These are phyloP conservation scores for Scenedesmus sp. DNA, from an alignment of 163 green algal species.

Conservation along the genomic window DNA sequence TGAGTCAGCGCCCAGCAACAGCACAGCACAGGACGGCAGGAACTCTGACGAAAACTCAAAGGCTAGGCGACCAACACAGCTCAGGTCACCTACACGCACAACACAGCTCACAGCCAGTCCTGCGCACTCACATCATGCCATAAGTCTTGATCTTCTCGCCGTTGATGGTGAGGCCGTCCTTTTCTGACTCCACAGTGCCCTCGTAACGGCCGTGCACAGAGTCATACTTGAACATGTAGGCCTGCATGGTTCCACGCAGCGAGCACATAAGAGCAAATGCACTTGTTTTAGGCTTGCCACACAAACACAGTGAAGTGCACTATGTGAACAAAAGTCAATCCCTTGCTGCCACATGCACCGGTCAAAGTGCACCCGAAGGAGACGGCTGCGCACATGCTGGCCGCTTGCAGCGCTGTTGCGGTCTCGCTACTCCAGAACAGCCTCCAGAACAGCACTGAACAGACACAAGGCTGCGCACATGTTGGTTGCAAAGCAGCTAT, in stretches of 20 bases:
- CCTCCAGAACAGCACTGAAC: background rate
- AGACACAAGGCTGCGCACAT: background rate
- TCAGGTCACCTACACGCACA: background rate
- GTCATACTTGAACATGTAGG: constrained; percentile 98
- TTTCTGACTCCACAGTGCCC: constrained; percentile 72
- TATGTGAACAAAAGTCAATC: too few relatives aligned
- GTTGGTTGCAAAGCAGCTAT: background rate
- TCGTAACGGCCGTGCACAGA: constrained; percentile 87
- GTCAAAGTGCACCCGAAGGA: too few relatives aligned
- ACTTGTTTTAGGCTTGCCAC: too few relatives aligned
- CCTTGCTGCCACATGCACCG: too few relatives aligned
- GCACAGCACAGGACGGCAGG: background rate
- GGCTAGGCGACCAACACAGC: too few relatives aligned
- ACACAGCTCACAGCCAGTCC: background rate
- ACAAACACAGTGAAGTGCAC: too few relatives aligned
- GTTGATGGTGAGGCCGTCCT: constrained; percentile 59
- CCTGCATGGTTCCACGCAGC: background rate
- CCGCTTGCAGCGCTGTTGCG: too few relatives aligned
- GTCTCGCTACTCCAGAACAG: too few relatives aligned
- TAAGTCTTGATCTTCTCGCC: constrained; percentile 78
- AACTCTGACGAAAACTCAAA: background rate
- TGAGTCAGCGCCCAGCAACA: background rate
- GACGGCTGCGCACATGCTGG: too few relatives aligned
- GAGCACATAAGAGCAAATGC: background rate
- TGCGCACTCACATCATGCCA: constrained; percentile 68